Evolutionary conservation across 2,329 filamentous ascomycete species (phyloP).

Genomic region (Aspergillus tubingensis): DNA sequence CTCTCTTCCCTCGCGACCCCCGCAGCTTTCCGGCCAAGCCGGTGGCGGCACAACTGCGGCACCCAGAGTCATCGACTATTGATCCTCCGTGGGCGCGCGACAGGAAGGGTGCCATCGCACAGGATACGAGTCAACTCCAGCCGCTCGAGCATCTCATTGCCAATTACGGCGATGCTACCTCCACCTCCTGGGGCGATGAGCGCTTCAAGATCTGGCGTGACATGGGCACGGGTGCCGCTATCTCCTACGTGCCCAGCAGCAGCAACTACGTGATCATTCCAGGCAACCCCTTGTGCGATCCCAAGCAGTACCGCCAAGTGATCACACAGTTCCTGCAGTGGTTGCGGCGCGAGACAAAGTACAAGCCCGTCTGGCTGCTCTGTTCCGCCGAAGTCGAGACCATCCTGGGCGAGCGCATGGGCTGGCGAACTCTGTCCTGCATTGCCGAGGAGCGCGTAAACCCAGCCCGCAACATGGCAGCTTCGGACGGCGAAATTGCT

Average conservation of each 20-base stretch:
- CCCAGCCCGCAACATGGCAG: constrained; percentile 65
- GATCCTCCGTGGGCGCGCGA: constrained; percentile 62
- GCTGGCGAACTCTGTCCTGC: constrained; percentile 86
- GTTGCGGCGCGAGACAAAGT: constrained; percentile 67
- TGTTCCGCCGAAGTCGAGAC: constrained; percentile 78
- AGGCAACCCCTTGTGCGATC: constrained; percentile 83
- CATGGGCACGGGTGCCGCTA: constrained; percentile 72
- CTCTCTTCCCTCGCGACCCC: constrained; percentile 83
- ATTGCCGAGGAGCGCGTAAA: constrained; percentile 87
- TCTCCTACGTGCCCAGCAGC: constrained; percentile 77
- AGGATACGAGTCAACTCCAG: constrained; percentile 61
- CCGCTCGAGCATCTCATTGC: constrained; percentile 84
- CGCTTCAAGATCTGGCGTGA: constrained; percentile 89
- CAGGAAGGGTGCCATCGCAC: constrained; percentile 42
- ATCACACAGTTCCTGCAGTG: constrained; percentile 74
- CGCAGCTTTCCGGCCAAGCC: constrained; percentile 75
- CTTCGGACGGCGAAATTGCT: constrained; percentile 66
- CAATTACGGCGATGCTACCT: constrained; percentile 92
- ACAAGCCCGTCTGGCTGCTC: constrained; percentile 87
- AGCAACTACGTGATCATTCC: constrained; percentile 77
- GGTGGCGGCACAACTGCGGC: constrained; percentile 67
- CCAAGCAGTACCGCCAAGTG: constrained; percentile 71
- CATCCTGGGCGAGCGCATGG: constrained; percentile 74
- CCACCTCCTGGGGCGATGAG: constrained; percentile 90
- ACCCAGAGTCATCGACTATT: constrained; percentile 83